Evolutionary conservation across 345 rosid genomes (phyloP).

Genomic region (Rhizophora mangle): DNA sequence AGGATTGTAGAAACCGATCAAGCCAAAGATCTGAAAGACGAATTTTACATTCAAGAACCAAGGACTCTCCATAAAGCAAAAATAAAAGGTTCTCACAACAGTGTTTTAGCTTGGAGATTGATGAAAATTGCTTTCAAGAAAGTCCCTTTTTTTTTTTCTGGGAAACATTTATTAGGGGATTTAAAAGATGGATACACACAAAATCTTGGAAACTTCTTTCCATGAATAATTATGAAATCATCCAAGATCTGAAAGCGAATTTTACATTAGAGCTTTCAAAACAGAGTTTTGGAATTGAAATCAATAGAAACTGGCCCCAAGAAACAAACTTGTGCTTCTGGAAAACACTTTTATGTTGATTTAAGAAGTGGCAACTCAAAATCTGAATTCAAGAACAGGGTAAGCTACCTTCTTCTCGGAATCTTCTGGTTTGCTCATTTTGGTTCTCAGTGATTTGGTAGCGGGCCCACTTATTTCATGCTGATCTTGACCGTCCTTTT

Average conservation of each 20-base stretch:
- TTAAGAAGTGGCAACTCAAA: too few relatives aligned
- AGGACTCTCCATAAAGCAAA: background rate
- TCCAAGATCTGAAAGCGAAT: background rate
- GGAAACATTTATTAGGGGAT: conserved; percentile 1
- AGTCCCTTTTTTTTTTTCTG: background rate
- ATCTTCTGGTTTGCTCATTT: conserved; percentile 62
- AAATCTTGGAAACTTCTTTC: background rate
- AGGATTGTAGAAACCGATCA: too few relatives aligned
- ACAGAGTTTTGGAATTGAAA: background rate
- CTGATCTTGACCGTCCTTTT: conserved; percentile 47
- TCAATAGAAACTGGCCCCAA: background rate
- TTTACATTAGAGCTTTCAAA: background rate
- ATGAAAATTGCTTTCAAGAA: conserved; percentile 3
- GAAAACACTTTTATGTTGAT: background rate
- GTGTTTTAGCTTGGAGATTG: background rate
- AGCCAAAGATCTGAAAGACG: background rate
- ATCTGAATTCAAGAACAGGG: too few relatives aligned
- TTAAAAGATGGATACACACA: too few relatives aligned
- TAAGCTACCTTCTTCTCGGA: conserved; percentile 40
- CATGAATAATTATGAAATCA: background rate
- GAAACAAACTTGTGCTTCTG: background rate
- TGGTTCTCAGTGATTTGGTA: conserved; percentile 36
- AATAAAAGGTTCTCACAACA: conserved; percentile 3
- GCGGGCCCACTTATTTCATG: too few relatives aligned
- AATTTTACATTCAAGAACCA: background rate